Conservation (phyloP, 345 rosid species). For the Eucalyptus fibrosa region DNA sequence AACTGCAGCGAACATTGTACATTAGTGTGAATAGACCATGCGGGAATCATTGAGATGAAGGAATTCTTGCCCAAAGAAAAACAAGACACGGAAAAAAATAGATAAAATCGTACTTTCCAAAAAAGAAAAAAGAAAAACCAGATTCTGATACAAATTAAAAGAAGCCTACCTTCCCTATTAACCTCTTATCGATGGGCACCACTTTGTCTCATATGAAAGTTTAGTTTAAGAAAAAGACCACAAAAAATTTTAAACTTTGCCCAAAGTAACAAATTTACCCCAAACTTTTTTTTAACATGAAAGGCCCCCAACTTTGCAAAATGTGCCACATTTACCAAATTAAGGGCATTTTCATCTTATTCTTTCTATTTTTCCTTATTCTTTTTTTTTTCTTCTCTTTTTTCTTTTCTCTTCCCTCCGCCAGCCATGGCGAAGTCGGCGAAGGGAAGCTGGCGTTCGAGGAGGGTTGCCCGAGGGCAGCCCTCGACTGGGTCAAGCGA, state of each 20-base stretch:
- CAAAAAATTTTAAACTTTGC: fast-evolving
- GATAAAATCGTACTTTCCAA: background rate
- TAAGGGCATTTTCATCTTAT: too few species aligned
- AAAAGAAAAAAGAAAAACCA: too few species aligned
- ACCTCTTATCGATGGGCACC: background rate
- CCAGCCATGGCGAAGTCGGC: fast-evolving
- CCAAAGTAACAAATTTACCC: too few species aligned
- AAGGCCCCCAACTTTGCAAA: too few species aligned
- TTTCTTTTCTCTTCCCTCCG: too few species aligned
- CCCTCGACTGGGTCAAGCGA: fast-evolving
- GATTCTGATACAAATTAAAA: too few species aligned
- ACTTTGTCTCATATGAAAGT: fast-evolving
- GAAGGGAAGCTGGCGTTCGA: fast-evolving
- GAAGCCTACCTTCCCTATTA: background rate
- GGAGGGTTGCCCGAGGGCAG: fast-evolving
- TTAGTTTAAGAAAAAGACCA: too few species aligned
- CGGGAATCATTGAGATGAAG: background rate
- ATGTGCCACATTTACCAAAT: fast-evolving
- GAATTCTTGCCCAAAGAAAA: background rate
- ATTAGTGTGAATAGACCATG: background rate
- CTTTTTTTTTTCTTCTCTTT: too few species aligned
- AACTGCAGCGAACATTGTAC: background rate
- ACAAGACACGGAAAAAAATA: background rate
- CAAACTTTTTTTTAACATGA: too few species aligned
- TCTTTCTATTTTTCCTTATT: too few species aligned